Conservation (phyloP, 345 rosid species). For the Clausena lansium region DNA sequence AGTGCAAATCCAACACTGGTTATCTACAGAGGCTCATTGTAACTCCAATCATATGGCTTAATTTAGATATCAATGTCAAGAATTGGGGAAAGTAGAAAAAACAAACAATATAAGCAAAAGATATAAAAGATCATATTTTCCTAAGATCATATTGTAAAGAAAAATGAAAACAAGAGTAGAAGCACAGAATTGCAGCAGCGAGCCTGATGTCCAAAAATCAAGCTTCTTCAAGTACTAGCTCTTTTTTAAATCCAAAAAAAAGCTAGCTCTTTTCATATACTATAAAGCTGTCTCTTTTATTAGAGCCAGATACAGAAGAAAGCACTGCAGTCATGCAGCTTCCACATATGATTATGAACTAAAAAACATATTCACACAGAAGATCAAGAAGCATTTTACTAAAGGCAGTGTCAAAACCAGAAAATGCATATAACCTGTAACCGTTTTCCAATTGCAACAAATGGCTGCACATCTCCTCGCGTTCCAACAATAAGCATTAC, state of each 20-base stretch:
- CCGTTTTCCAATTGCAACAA: constrained; percentile 60
- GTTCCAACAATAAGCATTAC: constrained; percentile 69
- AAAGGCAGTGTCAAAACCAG: neutral
- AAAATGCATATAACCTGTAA: constrained; percentile 42
- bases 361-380: neutral
- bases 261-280: neutral
- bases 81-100: neutral
- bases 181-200: neutral
- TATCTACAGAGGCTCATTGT: neutral
- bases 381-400: constrained; percentile 2
- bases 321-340: neutral
- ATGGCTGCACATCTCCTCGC: constrained; percentile 70
- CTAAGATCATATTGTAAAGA: neutral
- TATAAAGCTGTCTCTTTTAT: neutral
- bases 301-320: neutral
- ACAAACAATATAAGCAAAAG: neutral
- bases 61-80: neutral
- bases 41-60: neutral
- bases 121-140: neutral
- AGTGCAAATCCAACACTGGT: neutral
- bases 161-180: neutral
- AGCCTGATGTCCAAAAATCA: neutral
- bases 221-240: neutral
- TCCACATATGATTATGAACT: neutral
- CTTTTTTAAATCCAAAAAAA: too few relatives aligned